Evolutionary conservation across 169 alveolate species (phyloP).

Genomic region (Perkinsus marinus): DNA sequence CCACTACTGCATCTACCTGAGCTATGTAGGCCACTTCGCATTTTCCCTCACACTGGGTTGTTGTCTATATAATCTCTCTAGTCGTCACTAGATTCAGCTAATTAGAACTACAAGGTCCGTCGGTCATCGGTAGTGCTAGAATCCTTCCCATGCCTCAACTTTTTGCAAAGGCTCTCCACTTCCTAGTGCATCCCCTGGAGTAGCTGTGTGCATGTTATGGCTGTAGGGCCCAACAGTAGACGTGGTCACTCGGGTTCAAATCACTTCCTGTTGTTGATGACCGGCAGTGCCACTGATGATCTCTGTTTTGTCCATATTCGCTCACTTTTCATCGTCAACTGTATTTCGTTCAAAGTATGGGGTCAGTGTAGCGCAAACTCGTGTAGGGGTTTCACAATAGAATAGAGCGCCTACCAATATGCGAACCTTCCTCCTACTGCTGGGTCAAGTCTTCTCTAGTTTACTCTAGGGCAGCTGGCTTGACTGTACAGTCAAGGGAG

Average conservation of each 20-base stretch:
- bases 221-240: too few relatives aligned
- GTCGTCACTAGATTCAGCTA: neutral
- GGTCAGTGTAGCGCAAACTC: too few relatives aligned
- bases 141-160: too few relatives aligned
- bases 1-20: neutral
- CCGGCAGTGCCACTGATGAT: neutral
- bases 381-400: too few relatives aligned
- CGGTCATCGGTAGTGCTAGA: too few relatives aligned
- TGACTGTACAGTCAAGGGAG: neutral
- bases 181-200: too few relatives aligned
- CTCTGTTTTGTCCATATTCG: neutral
- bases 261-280: neutral
- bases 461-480: neutral
- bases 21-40: neutral
- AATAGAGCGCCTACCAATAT: too few relatives aligned
- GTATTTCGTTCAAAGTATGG: neutral
- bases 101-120: neutral
- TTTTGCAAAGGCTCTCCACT: too few relatives aligned
- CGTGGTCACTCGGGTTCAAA: too few relatives aligned
- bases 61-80: neutral
- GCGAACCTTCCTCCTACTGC: neutral
- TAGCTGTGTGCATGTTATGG: too few relatives aligned
- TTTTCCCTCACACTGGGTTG: neutral
- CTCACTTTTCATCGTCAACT: neutral
- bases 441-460: too few relatives aligned